Conservation (phyloP, 2,329 filamentous ascomycete species). For the Fusarium protoensiforme region DNA sequence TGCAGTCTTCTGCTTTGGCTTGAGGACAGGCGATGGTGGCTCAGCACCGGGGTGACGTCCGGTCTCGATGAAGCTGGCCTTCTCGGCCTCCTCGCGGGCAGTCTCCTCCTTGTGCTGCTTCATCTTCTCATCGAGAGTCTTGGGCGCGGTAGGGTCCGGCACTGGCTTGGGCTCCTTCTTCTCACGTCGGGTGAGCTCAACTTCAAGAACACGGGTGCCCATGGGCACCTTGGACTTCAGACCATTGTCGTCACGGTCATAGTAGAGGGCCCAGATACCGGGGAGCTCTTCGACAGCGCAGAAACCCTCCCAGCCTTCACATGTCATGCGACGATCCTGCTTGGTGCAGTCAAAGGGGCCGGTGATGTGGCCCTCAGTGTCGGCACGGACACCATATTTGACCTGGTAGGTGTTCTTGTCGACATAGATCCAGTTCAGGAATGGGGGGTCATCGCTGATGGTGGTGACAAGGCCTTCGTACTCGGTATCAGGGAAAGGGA, state of each 20-base stretch:
- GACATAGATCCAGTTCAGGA: conserved; percentile 63
- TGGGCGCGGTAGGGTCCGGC: conserved; percentile 28
- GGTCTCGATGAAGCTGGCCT: conserved; percentile 31
- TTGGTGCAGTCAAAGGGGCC: conserved; percentile 64
- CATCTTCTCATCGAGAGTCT: conserved; percentile 44
- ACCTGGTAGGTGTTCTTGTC: conserved; percentile 58
- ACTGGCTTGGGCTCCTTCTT: conserved; percentile 46
- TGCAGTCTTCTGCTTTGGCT: conserved; percentile 10
- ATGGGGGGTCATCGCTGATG: conserved; percentile 60
- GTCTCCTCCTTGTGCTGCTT: conserved; percentile 42
- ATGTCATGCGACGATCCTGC: conserved; percentile 61
- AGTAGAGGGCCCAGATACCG: conserved; percentile 60
- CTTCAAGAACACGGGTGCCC: conserved; percentile 63
- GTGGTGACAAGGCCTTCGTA: conserved; percentile 60
- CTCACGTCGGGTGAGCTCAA: conserved; percentile 65
- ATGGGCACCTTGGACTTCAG: conserved; percentile 56
- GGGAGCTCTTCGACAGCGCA: conserved; percentile 56
- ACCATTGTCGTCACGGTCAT: conserved; percentile 59
- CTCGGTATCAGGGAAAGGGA: conserved; percentile 65
- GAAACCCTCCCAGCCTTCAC: conserved; percentile 63
- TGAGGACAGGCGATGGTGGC: conserved; percentile 5
- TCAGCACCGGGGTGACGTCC: conserved; percentile 30
- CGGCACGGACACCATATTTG: conserved; percentile 57
- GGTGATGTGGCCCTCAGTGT: conserved; percentile 56
- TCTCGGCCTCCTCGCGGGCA: conserved; percentile 34